Percentiles rank a stretch among this genome's conserved stretches.
Conservation (phyloP, 441 rosid genomes). For the Eutrema salsugineum region DNA sequence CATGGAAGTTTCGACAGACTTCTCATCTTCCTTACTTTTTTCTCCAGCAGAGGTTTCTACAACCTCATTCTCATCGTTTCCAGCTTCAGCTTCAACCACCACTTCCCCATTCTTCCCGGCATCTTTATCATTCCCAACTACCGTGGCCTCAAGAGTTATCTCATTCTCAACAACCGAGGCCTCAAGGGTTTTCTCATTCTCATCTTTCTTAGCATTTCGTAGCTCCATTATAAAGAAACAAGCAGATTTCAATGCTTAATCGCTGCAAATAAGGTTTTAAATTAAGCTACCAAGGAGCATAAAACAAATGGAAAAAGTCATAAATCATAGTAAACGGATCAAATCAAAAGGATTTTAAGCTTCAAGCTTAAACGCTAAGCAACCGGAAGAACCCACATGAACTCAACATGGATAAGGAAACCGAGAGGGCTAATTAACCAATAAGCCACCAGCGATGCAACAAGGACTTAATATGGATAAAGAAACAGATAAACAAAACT, state of each 20-base stretch:
- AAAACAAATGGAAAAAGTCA: background rate
- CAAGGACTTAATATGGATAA: background rate
- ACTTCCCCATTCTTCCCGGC: background rate
- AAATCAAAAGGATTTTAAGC: no score
- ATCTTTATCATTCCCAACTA: background rate
- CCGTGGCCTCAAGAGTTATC: background rate
- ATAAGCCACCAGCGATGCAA: background rate
- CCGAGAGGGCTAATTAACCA: background rate
- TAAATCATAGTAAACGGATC: no score
- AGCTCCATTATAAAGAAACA: constrained; percentile 13
- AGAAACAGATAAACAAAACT: background rate
- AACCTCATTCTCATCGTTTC: background rate
- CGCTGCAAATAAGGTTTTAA: constrained; percentile 10
- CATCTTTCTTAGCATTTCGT: background rate
- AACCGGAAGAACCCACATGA: no score
- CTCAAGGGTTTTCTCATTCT: constrained; percentile 12
- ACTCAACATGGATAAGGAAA: no score
- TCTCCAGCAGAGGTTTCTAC: constrained; percentile 1
- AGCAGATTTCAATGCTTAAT: background rate
- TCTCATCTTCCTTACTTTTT: background rate
- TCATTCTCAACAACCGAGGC: background rate
- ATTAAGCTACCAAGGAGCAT: constrained; percentile 1
- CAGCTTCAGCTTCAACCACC: background rate
- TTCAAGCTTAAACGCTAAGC: background rate
- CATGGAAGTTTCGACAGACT: background rate